Conservation (phyloP, 805 yeast genomes). For the Kregervanrija fluxuum region DNA sequence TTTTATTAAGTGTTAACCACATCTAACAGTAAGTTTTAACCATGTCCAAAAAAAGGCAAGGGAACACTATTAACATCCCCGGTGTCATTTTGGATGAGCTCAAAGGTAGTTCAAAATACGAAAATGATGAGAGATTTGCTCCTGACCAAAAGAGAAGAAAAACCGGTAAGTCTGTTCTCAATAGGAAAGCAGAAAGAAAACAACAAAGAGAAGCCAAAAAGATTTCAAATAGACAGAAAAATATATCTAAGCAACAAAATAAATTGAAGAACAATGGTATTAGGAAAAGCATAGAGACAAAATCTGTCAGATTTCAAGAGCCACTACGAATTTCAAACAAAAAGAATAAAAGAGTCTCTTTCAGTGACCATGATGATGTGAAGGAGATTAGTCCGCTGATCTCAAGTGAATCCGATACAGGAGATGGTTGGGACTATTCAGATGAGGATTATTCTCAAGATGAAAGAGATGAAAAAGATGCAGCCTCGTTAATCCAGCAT, state of each 20-base stretch:
- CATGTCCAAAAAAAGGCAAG: slow-evolving; percentile 22
- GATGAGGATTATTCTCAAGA: slow-evolving; percentile 12
- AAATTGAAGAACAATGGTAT: not conserved
- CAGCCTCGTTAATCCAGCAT: slow-evolving; percentile 7
- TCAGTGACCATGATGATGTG: slow-evolving; percentile 13
- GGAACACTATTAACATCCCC: slow-evolving; percentile 31
- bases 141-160: slow-evolving; percentile 19
- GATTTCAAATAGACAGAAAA: slow-evolving; percentile 15
- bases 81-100: slow-evolving; percentile 36
- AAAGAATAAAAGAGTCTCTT: slow-evolving; percentile 15
- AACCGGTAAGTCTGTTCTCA: slow-evolving; percentile 8
- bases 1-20: no score
- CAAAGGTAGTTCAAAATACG: slow-evolving; percentile 29
- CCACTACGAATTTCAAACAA: not conserved
- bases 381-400: slow-evolving; percentile 10
- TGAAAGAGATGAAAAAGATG: slow-evolving; percentile 10
- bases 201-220: slow-evolving; percentile 30
- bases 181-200: slow-evolving; percentile 33
- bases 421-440: slow-evolving; percentile 4
- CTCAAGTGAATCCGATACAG: slow-evolving; percentile 5
- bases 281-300: not conserved
- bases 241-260: slow-evolving; percentile 1
- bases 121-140: slow-evolving; percentile 24
- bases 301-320: not conserved
- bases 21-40: no score